A percentile compares a stretch with the other conserved stretches of the same genome.
phyloP scores from a whole-genome alignment of 2,329 filamentous ascomycete species.

The Magnaporthales sp. region DNA sequence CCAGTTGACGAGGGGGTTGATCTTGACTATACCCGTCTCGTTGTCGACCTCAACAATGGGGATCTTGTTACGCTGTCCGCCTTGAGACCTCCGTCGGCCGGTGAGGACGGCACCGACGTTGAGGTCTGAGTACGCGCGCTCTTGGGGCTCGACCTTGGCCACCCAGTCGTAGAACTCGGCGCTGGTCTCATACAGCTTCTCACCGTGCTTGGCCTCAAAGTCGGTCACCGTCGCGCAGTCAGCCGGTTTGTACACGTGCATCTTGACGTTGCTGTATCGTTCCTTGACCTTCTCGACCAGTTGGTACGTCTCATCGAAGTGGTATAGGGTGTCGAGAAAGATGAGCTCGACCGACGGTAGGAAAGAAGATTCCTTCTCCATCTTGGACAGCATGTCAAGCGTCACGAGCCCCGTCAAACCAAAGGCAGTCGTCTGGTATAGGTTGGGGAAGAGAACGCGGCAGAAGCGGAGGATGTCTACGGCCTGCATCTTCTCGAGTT shows the following conservation, averaged over 20 bases:
- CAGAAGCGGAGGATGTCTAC: slow-evolving; percentile 90
- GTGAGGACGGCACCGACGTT: slow-evolving; percentile 87
- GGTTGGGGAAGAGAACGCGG: slow-evolving; percentile 79
- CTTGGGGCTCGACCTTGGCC: slow-evolving; percentile 93
- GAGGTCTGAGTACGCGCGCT: slow-evolving; percentile 82
- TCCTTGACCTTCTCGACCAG: slow-evolving; percentile 66
- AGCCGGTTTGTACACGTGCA: slow-evolving; percentile 86
- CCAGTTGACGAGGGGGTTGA: slow-evolving; percentile 97
- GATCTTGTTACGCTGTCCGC: slow-evolving; percentile 82
- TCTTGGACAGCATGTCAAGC: slow-evolving; percentile 76
- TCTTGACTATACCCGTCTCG: slow-evolving; percentile 85
- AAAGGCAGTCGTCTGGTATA: slow-evolving; percentile 82
- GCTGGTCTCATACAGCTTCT: slow-evolving; percentile 71
- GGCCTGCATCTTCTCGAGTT: slow-evolving; percentile 80
- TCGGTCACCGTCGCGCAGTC: slow-evolving; percentile 64
- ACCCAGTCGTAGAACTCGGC: slow-evolving; percentile 92
- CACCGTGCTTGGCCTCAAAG: slow-evolving; percentile 74
- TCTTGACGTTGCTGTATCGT: slow-evolving; percentile 67
- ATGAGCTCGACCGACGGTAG: slow-evolving; percentile 55
- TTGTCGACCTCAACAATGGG: slow-evolving; percentile 86
- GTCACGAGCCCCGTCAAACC: slow-evolving; percentile 74
- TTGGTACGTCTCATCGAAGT: slow-evolving; percentile 69
- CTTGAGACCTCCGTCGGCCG: slow-evolving; percentile 84
- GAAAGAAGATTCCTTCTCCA: slow-evolving; percentile 45
- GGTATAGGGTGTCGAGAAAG: slow-evolving; percentile 78